phyloP scores from a whole-genome alignment of 2,329 filamentous ascomycete species.

The Talaromyces verruculosus region DNA sequence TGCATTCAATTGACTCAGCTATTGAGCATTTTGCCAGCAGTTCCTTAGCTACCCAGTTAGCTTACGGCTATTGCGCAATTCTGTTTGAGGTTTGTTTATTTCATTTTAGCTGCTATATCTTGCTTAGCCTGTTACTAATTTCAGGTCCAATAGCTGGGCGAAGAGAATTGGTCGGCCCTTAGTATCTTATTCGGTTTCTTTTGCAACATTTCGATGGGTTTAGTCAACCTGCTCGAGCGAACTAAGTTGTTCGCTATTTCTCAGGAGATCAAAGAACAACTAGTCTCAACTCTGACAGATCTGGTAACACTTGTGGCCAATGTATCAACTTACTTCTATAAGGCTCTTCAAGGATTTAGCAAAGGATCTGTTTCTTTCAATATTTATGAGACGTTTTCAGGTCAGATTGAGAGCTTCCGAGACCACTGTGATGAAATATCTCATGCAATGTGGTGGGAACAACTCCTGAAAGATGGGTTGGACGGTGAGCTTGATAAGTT shows the following conservation, averaged over 20 bases:
- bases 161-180: constrained; percentile 49
- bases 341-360: constrained; percentile 28
- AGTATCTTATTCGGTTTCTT: constrained; percentile 55
- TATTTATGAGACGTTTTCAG: constrained; percentile 41
- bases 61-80: constrained; percentile 50
- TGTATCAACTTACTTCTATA: constrained; percentile 43
- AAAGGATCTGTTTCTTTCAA: constrained; percentile 34
- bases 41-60: constrained; percentile 48
- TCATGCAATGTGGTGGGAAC: constrained; percentile 43
- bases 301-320: constrained; percentile 25
- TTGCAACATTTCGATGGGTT: constrained; percentile 47
- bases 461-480: constrained; percentile 36
- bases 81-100: constrained; percentile 47
- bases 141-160: constrained; percentile 43
- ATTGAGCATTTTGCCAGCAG: constrained; percentile 40
- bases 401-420: constrained; percentile 38
- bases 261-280: constrained; percentile 49
- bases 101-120: neutral
- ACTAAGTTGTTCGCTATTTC: constrained; percentile 49
- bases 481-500: constrained; percentile 33
- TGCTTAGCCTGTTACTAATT: neutral
- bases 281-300: constrained; percentile 41
- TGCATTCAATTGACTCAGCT: constrained; percentile 39
- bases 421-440: constrained; percentile 37
- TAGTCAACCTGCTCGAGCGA: constrained; percentile 48